Evolutionary conservation across 2,329 filamentous ascomycete genomes (phyloP).

Genomic region (Orbilia brochopaga): DNA sequence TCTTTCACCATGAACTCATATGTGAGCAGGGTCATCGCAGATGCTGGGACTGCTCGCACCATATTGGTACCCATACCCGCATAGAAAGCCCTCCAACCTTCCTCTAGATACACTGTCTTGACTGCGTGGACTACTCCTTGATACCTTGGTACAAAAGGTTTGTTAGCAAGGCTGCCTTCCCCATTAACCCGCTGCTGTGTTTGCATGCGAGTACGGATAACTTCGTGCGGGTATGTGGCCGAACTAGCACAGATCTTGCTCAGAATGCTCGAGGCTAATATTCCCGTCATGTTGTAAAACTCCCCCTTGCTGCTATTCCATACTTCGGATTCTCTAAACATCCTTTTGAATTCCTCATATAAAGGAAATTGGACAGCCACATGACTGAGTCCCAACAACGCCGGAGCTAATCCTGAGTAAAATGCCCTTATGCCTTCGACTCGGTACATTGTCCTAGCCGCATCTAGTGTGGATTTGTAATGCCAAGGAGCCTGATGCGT

Average conservation of each 20-base stretch:
- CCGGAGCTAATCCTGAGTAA: slow-evolving; percentile 92
- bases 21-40: slow-evolving; percentile 96
- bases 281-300: slow-evolving; percentile 75
- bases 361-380: slow-evolving; percentile 97
- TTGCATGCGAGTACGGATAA: slow-evolving; percentile 88
- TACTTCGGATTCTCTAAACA: slow-evolving; percentile 90
- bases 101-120: slow-evolving; percentile 82
- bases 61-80: slow-evolving; percentile 97
- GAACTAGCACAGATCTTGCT: slow-evolving; percentile 95
- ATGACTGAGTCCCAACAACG: slow-evolving; percentile 87
- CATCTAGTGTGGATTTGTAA: slow-evolving; percentile 86
- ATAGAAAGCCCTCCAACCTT: slow-evolving; percentile 96
- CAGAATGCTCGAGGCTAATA: slow-evolving; percentile 84
- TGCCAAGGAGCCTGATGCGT: slow-evolving; percentile 73
- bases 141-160: slow-evolving; percentile 62
- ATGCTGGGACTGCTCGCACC: slow-evolving; percentile 91
- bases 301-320: slow-evolving; percentile 59
- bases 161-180: slow-evolving; percentile 53
- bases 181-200: slow-evolving; percentile 75
- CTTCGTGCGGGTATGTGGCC: slow-evolving; percentile 95
- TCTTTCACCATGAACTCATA: slow-evolving; percentile 73
- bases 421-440: slow-evolving; percentile 88
- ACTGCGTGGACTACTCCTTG: slow-evolving; percentile 80
- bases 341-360: slow-evolving; percentile 90
- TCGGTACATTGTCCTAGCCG: slow-evolving; percentile 92